Conservation (phyloP, 805 yeast species). For the Ogataea minuta region DNA sequence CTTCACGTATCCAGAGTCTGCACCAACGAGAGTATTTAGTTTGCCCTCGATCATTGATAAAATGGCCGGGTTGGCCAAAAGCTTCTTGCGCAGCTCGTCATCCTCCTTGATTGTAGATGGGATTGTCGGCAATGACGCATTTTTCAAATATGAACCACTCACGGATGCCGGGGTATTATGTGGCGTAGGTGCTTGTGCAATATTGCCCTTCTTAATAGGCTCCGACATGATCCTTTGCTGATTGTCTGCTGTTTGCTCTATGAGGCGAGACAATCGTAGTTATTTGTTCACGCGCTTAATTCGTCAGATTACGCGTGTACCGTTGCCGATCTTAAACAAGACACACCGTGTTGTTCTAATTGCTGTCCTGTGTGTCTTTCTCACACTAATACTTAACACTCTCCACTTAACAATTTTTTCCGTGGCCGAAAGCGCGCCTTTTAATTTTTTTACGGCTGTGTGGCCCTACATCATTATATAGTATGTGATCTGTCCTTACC, state of each 20-base stretch:
- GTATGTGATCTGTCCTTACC: too few relatives aligned
- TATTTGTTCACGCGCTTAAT: too few relatives aligned
- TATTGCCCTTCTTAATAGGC: conserved; percentile 81
- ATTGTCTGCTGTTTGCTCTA: not conserved
- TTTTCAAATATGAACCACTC: conserved; percentile 66
- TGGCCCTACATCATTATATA: too few relatives aligned
- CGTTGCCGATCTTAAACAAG: too few relatives aligned
- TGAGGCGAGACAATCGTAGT: not conserved
- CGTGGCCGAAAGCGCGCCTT: conserved; percentile 13
- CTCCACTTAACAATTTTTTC: conserved; percentile 7
- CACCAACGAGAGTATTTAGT: conserved; percentile 79
- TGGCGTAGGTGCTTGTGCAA: conserved; percentile 95
- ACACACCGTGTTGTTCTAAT: too few relatives aligned
- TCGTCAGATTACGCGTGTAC: too few relatives aligned
- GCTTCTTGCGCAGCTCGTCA: conserved; percentile 38
- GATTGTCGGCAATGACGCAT: conserved; percentile 55
- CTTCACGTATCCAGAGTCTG: conserved; percentile 82
- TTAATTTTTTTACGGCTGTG: conserved; percentile 4
- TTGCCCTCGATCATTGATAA: conserved; percentile 88
- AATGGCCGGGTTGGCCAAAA: conserved; percentile 73
- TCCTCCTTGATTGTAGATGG: conserved; percentile 76
- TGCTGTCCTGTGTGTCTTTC: not conserved
- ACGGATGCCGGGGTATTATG: conserved; percentile 96
- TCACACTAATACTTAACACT: not conserved
- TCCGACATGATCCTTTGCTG: conserved; percentile 57